These are phyloP conservation scores for Mycena vulgaris DNA, from an alignment of 768 basidiomycete species.

Conservation along the genomic window DNA sequence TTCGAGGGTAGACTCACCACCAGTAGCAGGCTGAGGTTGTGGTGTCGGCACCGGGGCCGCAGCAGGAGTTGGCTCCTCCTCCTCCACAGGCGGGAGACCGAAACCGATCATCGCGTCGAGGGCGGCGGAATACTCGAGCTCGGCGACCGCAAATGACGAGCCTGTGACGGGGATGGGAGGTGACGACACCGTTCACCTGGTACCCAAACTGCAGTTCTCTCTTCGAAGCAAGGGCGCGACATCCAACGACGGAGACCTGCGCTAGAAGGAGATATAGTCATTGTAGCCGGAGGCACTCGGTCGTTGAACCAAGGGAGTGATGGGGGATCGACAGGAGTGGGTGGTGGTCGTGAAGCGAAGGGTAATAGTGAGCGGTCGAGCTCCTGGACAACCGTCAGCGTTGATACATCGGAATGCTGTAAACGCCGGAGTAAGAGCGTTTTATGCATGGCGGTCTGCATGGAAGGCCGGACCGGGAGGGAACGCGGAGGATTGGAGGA, in stretches of 20 bases:
- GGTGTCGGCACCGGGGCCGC: background rate
- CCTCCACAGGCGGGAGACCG: slow-evolving; percentile 46
- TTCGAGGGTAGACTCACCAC: slow-evolving; percentile 26
- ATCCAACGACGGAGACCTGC: slow-evolving; percentile 79
- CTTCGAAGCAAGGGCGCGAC: slow-evolving; percentile 83
- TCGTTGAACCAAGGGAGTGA: slow-evolving; percentile 33
- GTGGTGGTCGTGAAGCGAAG: slow-evolving; percentile 38
- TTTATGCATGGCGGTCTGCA: slow-evolving; percentile 66
- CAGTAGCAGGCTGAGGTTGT: slow-evolving; percentile 34
- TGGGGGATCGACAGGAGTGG: slow-evolving; percentile 32
- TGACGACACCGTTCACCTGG: slow-evolving; percentile 55
- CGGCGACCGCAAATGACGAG: slow-evolving; percentile 72
- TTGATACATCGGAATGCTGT: slow-evolving; percentile 44
- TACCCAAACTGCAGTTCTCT: slow-evolving; percentile 72
- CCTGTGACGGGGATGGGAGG: slow-evolving; percentile 62
- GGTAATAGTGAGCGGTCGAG: slow-evolving; percentile 34
- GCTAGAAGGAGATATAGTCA: slow-evolving; percentile 59
- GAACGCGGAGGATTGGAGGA: slow-evolving; percentile 63
- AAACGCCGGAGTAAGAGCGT: slow-evolving; percentile 65
- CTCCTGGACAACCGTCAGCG: slow-evolving; percentile 1
- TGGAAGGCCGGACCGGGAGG: slow-evolving; percentile 55
- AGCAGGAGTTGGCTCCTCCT: slow-evolving; percentile 37
- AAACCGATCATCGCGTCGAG: slow-evolving; percentile 76
- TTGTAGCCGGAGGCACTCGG: slow-evolving; percentile 26
- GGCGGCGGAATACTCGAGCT: slow-evolving; percentile 79